Evolutionary conservation across 1,284 basidiomycete species (phyloP).

Genomic region (Omphalotus olearius): DNA sequence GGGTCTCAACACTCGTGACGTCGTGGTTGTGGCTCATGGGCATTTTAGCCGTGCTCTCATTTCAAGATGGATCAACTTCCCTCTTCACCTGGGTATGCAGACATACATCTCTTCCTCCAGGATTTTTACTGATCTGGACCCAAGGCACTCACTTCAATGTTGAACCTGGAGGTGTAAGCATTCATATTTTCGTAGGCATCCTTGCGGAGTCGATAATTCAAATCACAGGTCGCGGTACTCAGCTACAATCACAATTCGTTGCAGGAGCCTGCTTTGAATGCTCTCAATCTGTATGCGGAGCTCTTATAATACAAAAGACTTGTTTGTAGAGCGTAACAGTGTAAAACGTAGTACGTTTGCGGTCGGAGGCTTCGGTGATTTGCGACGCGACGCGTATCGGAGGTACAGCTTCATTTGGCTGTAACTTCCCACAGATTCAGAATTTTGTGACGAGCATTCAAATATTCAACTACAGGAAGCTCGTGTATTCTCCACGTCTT

Average conservation of each 20-base stretch:
- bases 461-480: background rate
- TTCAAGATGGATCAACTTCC: conserved; percentile 73
- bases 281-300: conserved; percentile 65
- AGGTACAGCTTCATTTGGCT: conserved; percentile 20
- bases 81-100: conserved; percentile 55
- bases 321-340: no score
- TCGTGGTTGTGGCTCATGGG: conserved; percentile 75
- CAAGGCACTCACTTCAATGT: conserved; percentile 76
- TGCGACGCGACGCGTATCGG: conserved; percentile 29
- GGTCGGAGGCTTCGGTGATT: background rate
- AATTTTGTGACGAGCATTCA: conserved; percentile 1
- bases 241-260: conserved; percentile 75
- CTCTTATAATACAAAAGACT: conserved; percentile 23
- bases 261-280: conserved; percentile 73
- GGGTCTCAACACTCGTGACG: conserved; percentile 60
- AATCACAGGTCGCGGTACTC: conserved; percentile 57
- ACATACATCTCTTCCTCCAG: conserved; percentile 7
- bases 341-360: no score
- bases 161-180: conserved; percentile 71
- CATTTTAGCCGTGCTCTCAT: conserved; percentile 87
- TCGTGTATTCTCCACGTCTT: background rate
- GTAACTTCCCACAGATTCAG: conserved; percentile 11
- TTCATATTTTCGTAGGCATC: background rate
- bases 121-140: background rate
- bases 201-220: background rate